Base-by-base conservation (phyloP, 2,329 filamentous ascomycete genomes). In the Calonectria pteridis region DNA sequence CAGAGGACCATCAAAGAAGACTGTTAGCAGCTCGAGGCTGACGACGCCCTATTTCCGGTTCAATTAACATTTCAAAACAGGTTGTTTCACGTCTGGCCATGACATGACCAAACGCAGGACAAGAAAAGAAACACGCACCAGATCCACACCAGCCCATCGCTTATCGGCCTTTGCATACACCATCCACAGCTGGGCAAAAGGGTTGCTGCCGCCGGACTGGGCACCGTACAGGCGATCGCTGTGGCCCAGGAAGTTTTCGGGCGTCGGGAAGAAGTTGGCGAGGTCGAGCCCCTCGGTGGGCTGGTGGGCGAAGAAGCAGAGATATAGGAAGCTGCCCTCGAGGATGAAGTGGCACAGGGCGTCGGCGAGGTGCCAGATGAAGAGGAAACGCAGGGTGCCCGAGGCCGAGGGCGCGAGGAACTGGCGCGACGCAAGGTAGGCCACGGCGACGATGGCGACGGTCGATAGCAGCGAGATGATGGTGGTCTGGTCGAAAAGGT, bases 321-420 rank as follows among this genome's bases (percentile, higher is more conserved):
- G 95, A 89, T 95, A 98, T 29, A 98, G 91, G 85, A 95, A 98
- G 81, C 92, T 93, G 68, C 95, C 96, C 86, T 98, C 96, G 83
- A 98, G 94, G 83, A 95, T 88, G 85, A 97, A 92, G 87, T 99
- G 97, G 81, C 96, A 96, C 53, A 98, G 90, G 37, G 95, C 95
- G 84, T 98, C 96, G 86, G 98, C 97, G 46, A 94, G 90, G 87
- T 98, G 96, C 96, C 96, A 98, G 85, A 97, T 91, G 89, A 98
- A 98, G 77, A 98, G 92, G 82, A 94, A 87, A 75, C 95, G 95
- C 70, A 89, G 88, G 66, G 92, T 90, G 46, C 86, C 82, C 1
- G 90, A 85, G 14, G 91, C 87, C 1, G 87, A 81, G 23, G 85
- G 82, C 5, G 93, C 83, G 28, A 91, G 85, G 28, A 86, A 84